Base-by-base conservation (phyloP, 805 yeast species). In the Suhomyces sp. region DNA sequence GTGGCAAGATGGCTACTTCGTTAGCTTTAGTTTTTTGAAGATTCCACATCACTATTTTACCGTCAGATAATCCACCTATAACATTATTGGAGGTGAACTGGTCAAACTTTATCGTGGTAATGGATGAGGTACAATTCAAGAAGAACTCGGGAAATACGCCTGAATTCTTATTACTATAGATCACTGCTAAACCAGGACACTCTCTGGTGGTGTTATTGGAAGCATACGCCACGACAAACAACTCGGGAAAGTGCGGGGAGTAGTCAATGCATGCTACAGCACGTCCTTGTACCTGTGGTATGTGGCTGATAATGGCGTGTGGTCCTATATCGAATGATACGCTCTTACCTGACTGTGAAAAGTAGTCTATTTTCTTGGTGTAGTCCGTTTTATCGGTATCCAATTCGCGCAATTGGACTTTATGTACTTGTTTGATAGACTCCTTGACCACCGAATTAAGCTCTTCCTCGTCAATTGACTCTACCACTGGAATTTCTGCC, bases 1-100 rank as follows among this genome's bases (percentile, higher is more conserved):
- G 58, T 6, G 71, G 72, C 19, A 67, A 52, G 15, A 60, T 49
- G 7, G 56, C 60, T 15, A 65, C 59, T 2, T 33, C 46, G 5
- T 45, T 24, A 2, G 55, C 31, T 12, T 40, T 44, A n/a, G 46
- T 48, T 5, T 48, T 23, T n/a, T 52, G 47, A 23, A 77, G 55
- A 57, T 81, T 80, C 85, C 85, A 83, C 7, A 79, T 64, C n/a
- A 74, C 76, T 1, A 83, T 46, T 48, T 73, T 72, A 0, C 88
- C 87, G 58, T 78, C 78, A 15, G 61, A 60, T 5, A 82, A 71
- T 0, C 86, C 83, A 0, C 77, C 85, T 26, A 80, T 62, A 0
- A 84, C 65, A 48, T 74, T 69, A 47, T 71, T 68, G 1, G 78
- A 63, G 22, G 71, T 67, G 13, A 63, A 55, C 9, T 60, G 60